These are phyloP conservation scores for Sporisorium iseilematis-ciliati DNA, from an alignment of 1,284 basidiomycete genomes.

Conservation along the genomic window DNA sequence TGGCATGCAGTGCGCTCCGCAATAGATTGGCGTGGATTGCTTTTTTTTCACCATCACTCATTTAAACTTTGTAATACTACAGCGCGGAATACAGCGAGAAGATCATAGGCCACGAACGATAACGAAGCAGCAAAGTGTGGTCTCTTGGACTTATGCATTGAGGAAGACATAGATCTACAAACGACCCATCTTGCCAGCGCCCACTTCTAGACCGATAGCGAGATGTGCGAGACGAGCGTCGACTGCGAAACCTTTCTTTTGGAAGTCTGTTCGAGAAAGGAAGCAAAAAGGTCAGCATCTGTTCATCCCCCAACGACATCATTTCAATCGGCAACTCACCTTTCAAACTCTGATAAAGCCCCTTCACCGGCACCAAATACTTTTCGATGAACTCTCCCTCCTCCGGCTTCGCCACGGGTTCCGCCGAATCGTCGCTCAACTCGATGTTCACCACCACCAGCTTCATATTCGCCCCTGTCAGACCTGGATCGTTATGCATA, in stretches of 20 bases:
- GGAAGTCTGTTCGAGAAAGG: constrained; percentile 48
- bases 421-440: constrained; percentile 58
- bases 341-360: constrained; percentile 51
- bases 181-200: constrained; percentile 39
- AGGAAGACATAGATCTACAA: constrained; percentile 13
- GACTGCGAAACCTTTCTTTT: constrained; percentile 57
- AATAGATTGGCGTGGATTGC: constrained; percentile 16
- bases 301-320: not conserved
- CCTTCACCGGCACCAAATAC: constrained; percentile 61
- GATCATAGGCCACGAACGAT: constrained; percentile 4
- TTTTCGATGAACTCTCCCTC: constrained; percentile 68
- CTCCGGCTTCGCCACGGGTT: constrained; percentile 66
- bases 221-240: constrained; percentile 67
- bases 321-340: constrained; percentile 34
- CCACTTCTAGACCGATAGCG: constrained; percentile 62
- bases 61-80: constrained; percentile 22
- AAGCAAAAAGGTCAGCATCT: not conserved
- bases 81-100: not conserved
- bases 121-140: not conserved
- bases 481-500: constrained; percentile 66
- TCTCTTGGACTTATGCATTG: not conserved
- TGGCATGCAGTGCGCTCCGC: constrained; percentile 61
- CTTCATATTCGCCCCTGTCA: constrained; percentile 65
- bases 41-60: constrained; percentile 19
- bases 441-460: constrained; percentile 62